Base-by-base conservation (phyloP, 306 rosid genomes). In the Myrica gale region DNA sequence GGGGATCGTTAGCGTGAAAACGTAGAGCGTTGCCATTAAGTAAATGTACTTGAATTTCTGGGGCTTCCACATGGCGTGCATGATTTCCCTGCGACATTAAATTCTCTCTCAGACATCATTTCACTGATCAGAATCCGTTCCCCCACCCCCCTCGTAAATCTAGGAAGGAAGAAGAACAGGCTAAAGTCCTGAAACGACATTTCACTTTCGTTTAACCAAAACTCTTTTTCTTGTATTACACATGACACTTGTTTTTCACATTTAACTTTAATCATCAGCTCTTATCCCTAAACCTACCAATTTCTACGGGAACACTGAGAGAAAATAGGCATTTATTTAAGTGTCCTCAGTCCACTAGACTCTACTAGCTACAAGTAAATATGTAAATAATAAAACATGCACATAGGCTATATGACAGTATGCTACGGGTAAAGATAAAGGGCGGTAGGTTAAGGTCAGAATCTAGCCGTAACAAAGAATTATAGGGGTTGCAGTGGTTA, bases 41-140 rank as follows among this genome's bases (percentile, higher is more conserved):
- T 94, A 94, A 46, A 94, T 92, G 87, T 76, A 87, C 87, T 94
- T 94, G 87, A 94, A 94, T 46, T 92, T 94, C 83, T 92, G 93
- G 12, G 98, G 98, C 89, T 92, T 96, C 99, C 99, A 96, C 99
- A 96, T 96, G 57, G 99, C 99, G 20, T 96, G 99, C 99, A 94
- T 94, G 53, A 94, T 94, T 79, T 94, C 98, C 66, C 98, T 94
- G 96, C 53, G 81, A 81, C 41, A 41, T 56, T 13, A 68, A 53
- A 46, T 45, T 41, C 5, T 71, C 45, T 61, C 71, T 73, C 74
- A 23, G 43, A 72, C 1, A 4, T 32, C 12, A 74, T 12, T 80
- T 48, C 26, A n/a, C 8, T 41, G 21, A 57, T 15, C 46, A 68
- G 55, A 68, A 54, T 43, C 44, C 52, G 65, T 67, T 45, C 46